phyloP scores from a whole-genome alignment of 176 grass and related monocot species.

The Elymus sibiricus region DNA sequence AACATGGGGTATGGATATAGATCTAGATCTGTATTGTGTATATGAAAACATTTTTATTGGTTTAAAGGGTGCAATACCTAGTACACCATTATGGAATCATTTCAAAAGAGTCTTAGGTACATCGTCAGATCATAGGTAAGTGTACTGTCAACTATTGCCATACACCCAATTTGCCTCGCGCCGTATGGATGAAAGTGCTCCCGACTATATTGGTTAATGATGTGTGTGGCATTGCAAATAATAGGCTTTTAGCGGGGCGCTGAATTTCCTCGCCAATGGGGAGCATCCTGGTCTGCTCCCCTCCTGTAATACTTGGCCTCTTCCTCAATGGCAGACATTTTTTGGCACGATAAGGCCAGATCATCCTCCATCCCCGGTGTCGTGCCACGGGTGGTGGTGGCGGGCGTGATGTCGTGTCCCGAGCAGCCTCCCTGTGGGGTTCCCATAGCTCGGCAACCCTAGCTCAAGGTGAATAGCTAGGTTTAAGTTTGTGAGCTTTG shows the following conservation, averaged over 20 bases:
- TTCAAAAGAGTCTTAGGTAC: background rate
- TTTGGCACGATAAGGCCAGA: background rate
- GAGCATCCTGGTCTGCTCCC: too few species aligned
- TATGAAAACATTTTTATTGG: background rate
- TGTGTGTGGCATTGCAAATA: background rate
- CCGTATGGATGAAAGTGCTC: background rate
- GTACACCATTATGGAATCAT: background rate
- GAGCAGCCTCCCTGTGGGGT: constrained; percentile 34
- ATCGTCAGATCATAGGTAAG: background rate
- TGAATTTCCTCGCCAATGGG: background rate
- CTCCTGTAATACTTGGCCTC: background rate
- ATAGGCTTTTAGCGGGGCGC: background rate
- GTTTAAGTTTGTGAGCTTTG: background rate
- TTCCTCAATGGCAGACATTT: background rate
- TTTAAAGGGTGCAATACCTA: background rate
- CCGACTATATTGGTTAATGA: background rate
- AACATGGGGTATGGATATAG: background rate
- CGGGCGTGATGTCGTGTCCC: background rate
- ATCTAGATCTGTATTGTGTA: background rate
- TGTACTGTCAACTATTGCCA: background rate
- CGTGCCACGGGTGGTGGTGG: constrained; percentile 8
- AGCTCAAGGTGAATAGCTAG: constrained; percentile 39
- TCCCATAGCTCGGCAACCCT: constrained; percentile 24
- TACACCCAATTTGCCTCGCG: background rate
- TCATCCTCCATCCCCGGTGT: background rate